Conservation (phyloP, 1,284 basidiomycete species). For the Melampsora americana region DNA sequence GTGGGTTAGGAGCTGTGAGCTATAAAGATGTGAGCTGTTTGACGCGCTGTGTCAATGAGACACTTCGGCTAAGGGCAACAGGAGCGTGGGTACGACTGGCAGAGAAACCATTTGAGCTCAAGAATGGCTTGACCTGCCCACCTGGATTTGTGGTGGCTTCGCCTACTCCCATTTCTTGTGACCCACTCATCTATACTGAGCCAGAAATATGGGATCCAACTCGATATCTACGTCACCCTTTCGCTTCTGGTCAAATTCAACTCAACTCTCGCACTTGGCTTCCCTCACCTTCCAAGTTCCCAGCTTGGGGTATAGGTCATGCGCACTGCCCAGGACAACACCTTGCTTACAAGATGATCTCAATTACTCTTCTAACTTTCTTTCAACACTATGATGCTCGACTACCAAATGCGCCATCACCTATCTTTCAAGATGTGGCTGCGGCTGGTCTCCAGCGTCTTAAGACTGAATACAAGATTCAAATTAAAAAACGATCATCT, state of each 20-base stretch:
- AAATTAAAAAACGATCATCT: conserved; percentile 18
- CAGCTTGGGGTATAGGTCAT: conserved; percentile 37
- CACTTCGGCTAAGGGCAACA: conserved; percentile 36
- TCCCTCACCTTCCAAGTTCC: conserved; percentile 27
- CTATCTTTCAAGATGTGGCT: conserved; percentile 35
- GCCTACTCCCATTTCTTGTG: conserved; percentile 30
- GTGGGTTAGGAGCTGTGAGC: not conserved
- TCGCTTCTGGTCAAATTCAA: not conserved
- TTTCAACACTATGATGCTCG: conserved; percentile 36
- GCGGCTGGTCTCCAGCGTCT: conserved; percentile 35
- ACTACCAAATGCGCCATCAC: not conserved
- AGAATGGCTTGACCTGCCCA: conserved; percentile 22
- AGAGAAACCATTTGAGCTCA: conserved; percentile 21
- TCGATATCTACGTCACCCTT: conserved; percentile 22
- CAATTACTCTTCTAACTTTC: conserved; percentile 30
- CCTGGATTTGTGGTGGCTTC: conserved; percentile 39
- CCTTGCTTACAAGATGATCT: conserved; percentile 41
- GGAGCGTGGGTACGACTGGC: conserved; percentile 38
- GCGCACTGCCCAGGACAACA: conserved; percentile 41
- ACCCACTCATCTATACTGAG: conserved; percentile 17
- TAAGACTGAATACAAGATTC: conserved; percentile 12
- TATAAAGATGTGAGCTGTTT: conserved; percentile 5
- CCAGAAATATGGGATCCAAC: conserved; percentile 38
- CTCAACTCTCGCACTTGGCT: conserved; percentile 7
- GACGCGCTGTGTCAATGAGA: conserved; percentile 36